Base-by-base conservation (phyloP, 352 stramenopile species). In the Detonula confervacea region DNA sequence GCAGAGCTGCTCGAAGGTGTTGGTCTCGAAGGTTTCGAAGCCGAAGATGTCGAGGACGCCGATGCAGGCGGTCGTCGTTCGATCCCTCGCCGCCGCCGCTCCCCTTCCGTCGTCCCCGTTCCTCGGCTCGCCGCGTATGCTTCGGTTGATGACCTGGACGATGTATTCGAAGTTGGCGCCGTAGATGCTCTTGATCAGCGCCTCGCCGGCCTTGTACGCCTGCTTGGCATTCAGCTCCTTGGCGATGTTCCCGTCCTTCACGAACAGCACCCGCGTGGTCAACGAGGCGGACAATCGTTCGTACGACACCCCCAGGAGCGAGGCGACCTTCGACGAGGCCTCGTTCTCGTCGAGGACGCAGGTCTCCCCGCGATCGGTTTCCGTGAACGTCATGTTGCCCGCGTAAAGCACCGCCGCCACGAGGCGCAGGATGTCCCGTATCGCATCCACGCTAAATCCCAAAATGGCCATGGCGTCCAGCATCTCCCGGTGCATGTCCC, bases 1-100 rank as follows among this genome's bases (percentile, higher is more conserved):
- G 68, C 94, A 97, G 2, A 97, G 80, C 72, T 98, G 96, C 82
- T 98, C 96, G 67, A 98, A 98, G 20, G 95, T 96, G 78, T 98
- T 98, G 1, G 87, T 64, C 47, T 90, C 95, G 67, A 96, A 95
- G 3, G 87, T 91, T 69, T 97, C 93, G 73, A 95, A 96, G 6
- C 91, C 91, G 80, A 95, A 96, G 73, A 96, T 96, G 81, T 96
- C 93, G 0, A 96, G 83, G 6, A 96, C 86, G 69, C 24, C 24
- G 46, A 83, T 87, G 35, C 67, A 78, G 18, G 98, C 95, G 64
- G 98, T 98, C 20, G n/a, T n/a, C n/a, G n/a, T n/a, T n/a, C 98
- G 87, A 24, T 98, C 95, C 12, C 20, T 33, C 54, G n/a, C n/a
- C n/a, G n/a, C n/a, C n/a, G n/a, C n/a, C n/a, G n/a, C n/a, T n/a